These are phyloP conservation scores for Boeremia lycopersici DNA, from an alignment of 2,329 filamentous ascomycete species.

Conservation along the genomic window DNA sequence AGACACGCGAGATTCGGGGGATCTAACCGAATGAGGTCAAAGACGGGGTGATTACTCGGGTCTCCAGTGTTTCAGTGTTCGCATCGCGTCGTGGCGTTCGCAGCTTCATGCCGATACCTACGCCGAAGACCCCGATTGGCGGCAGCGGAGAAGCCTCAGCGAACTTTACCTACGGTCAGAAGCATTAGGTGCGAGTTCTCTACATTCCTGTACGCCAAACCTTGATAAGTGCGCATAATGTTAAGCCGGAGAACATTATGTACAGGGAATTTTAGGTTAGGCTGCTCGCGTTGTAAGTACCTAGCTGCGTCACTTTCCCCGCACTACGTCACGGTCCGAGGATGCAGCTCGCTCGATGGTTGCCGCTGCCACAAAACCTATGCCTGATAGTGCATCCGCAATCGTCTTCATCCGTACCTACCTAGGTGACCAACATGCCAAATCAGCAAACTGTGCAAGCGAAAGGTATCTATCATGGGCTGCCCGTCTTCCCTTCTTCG, in stretches of 20 bases:
- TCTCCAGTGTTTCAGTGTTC: constrained; percentile 5
- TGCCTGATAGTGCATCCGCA: not conserved
- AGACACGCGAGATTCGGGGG: not conserved
- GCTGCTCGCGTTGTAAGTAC: not conserved
- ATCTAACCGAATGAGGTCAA: not conserved
- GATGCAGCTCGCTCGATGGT: not conserved
- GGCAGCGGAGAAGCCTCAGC: too few relatives aligned
- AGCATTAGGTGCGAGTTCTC: too few relatives aligned
- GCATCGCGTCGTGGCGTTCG: constrained; percentile 8
- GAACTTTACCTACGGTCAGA: too few relatives aligned
- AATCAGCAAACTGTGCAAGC: constrained; percentile 33
- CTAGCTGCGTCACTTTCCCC: constrained; percentile 15
- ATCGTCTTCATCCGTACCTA: not conserved
- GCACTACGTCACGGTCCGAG: constrained; percentile 28
- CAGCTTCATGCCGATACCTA: not conserved
- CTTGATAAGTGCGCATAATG: not conserved
- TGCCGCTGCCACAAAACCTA: not conserved
- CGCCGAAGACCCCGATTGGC: too few relatives aligned
- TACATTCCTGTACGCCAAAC: too few relatives aligned
- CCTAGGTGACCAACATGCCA: constrained; percentile 24
- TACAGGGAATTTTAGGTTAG: not conserved
- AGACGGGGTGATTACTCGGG: not conserved
- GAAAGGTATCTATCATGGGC: constrained; percentile 57
- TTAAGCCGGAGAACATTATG: not conserved
- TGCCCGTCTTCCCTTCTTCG: constrained; percentile 53